Percentiles rank a stretch among this genome's conserved stretches.
Evolutionary conservation across 2,329 filamentous ascomycete species (phyloP).

Genomic region (Pseudocercospora cruenta): DNA sequence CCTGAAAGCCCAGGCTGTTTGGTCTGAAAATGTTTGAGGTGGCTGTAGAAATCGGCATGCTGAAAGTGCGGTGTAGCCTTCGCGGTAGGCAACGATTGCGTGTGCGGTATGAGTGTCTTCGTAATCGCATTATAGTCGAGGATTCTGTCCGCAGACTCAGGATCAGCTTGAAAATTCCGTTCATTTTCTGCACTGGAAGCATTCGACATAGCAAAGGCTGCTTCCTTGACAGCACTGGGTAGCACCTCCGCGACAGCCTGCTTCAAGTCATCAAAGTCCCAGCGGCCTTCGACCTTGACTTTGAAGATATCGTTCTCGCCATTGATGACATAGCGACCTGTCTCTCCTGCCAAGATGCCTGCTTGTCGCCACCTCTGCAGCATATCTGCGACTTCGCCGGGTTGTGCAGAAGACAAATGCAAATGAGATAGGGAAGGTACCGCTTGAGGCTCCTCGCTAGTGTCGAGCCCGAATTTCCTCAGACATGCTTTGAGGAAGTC

Average conservation of each 20-base stretch:
- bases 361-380: conserved; percentile 69
- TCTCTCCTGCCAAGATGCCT: conserved; percentile 56
- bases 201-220: conserved; percentile 14
- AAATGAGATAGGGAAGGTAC: conserved; percentile 80
- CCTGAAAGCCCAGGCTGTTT: conserved; percentile 53
- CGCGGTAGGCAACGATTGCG: conserved; percentile 65
- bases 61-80: conserved; percentile 85
- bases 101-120: conserved; percentile 76
- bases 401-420: conserved; percentile 74
- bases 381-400: conserved; percentile 68
- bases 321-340: conserved; percentile 71
- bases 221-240: conserved; percentile 25
- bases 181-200: conserved; percentile 27
- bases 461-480: conserved; percentile 76
- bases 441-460: conserved; percentile 68
- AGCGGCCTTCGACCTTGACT: conserved; percentile 63
- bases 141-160: conserved; percentile 56
- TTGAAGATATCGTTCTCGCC: conserved; percentile 80
- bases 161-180: conserved; percentile 36
- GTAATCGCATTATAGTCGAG: conserved; percentile 71
- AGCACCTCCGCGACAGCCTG: conserved; percentile 35
- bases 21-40: conserved; percentile 68
- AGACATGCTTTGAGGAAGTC: conserved; percentile 80
- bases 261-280: conserved; percentile 48
- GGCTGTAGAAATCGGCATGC: conserved; percentile 75